Percentiles rank a stretch among this genome's conserved stretches.
phyloP scores from a whole-genome alignment of 305 asterid species.

The Fraxinus albicans region DNA sequence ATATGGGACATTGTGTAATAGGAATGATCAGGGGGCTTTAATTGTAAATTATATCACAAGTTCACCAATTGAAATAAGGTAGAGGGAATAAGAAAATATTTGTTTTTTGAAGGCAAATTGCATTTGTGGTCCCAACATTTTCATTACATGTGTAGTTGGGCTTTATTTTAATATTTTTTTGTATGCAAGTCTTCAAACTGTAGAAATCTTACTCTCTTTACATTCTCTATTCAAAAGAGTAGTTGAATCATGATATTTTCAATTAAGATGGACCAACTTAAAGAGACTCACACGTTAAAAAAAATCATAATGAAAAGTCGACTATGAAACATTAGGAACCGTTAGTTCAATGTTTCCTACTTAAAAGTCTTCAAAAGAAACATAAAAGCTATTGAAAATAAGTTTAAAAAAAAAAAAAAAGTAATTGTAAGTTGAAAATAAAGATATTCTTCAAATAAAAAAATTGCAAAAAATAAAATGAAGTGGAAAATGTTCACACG shows the following conservation, averaged over 20 bases:
- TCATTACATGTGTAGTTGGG: background rate
- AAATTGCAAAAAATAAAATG: background rate
- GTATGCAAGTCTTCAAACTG: background rate
- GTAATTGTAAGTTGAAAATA: background rate
- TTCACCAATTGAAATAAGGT: background rate
- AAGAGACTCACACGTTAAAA: background rate
- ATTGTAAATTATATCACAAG: background rate
- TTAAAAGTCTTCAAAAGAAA: background rate
- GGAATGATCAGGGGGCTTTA: background rate
- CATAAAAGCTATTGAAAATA: background rate
- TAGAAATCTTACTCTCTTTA: background rate
- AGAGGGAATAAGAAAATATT: background rate
- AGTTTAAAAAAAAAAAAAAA: too few species aligned
- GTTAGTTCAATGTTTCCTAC: background rate
- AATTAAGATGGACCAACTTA: background rate
- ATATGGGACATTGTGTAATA: background rate
- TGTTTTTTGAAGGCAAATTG: background rate
- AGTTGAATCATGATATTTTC: background rate
- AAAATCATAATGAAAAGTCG: background rate
- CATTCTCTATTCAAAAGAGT: background rate
- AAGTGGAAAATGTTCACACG: background rate
- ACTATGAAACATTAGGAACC: background rate
- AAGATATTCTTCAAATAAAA: background rate
- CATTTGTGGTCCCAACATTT: background rate
- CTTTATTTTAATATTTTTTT: background rate